Evolutionary conservation across 1,284 basidiomycete species (phyloP), one percentile per base, ranked within the genome.

Genomic region (Ceratobasidium sp.): DNA sequence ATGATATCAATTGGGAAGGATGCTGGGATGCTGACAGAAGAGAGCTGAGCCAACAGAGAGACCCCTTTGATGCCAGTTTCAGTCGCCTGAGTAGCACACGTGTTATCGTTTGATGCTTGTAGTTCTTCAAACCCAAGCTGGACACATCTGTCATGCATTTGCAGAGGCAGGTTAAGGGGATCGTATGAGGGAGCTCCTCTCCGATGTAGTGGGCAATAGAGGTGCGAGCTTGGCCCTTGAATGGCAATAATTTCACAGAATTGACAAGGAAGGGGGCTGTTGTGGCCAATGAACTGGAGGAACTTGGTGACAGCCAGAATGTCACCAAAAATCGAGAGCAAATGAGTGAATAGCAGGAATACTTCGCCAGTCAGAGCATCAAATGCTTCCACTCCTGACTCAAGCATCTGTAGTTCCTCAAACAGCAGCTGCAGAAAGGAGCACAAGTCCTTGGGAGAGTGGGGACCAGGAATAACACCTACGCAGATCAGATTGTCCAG

Each of bases 261-360:
- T 7, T 69, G 72, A 42, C 74, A 75, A 40, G 63, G 72, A n/a
- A n/a, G 16, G 14, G 16, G 18, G 16, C 54, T 72, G 38, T 71
- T 72, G 36, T 71, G 74, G 8, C 74, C 74, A 23, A 60, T 53
- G 44, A 75, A 61, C 14, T 56, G 25, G 36, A 73, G 60, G 12
- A 69, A 38, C 54, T 75, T 75, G 28, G 73, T 30, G 18, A 74
- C 44, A 3, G 74, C 74, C 38, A 66, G 64, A 48, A 75, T 75
- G 51, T 75, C 73, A n/a, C 74, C 73, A 72, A 73, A 75, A 11
- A 59, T 59, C 9, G 36, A 25, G 25, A 75, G 46, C 23, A 64
- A 59, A 49, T 74, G 66, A n/a, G 67, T 73, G 18, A 28, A 67
- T 18, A 75, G 66, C 16, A 25, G 18, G 60, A 75, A 75, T 1